These are phyloP conservation scores for Psilocybe subaeruginosa DNA, from an alignment of 768 basidiomycete genomes.

Conservation along the genomic window DNA sequence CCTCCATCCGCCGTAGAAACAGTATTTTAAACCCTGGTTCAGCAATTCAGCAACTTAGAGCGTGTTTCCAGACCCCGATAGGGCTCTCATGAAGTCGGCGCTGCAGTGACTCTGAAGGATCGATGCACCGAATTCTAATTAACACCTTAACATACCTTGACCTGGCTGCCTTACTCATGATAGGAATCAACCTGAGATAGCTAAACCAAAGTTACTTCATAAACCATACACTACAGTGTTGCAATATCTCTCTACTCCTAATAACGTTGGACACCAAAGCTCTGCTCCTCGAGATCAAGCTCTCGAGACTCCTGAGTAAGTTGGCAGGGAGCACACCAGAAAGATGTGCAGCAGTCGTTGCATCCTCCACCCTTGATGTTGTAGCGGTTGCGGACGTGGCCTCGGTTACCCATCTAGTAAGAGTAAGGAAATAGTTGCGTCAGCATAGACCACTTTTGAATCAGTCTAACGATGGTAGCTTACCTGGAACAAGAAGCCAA, in stretches of 20 bases:
- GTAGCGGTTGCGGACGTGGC: constrained; percentile 44
- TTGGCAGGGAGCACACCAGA: constrained; percentile 49
- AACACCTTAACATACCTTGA: too few relatives aligned
- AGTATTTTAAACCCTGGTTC: too few relatives aligned
- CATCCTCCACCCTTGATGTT: constrained; percentile 45
- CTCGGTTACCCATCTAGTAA: constrained; percentile 35
- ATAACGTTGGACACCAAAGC: constrained; percentile 24
- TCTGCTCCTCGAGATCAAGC: constrained; percentile 49
- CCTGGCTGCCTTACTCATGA: too few relatives aligned
- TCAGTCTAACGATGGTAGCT: background rate
- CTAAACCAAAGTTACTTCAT: background rate
- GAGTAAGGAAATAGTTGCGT: background rate
- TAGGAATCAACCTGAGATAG: background rate
- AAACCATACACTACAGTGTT: constrained; percentile 1
- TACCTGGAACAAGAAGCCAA: constrained; percentile 44
- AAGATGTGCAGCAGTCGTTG: constrained; percentile 42
- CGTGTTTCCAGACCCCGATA: too few relatives aligned
- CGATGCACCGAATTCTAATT: too few relatives aligned
- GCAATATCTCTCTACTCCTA: background rate
- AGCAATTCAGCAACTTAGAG: too few relatives aligned
- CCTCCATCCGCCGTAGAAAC: too few relatives aligned
- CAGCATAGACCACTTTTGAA: too few relatives aligned
- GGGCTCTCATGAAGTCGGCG: too few relatives aligned
- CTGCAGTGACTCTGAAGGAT: too few relatives aligned
- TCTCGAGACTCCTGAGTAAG: constrained; percentile 52